phyloP scores from a whole-genome alignment of 2,329 filamentous ascomycete species.

The Penicillium rolfsii region DNA sequence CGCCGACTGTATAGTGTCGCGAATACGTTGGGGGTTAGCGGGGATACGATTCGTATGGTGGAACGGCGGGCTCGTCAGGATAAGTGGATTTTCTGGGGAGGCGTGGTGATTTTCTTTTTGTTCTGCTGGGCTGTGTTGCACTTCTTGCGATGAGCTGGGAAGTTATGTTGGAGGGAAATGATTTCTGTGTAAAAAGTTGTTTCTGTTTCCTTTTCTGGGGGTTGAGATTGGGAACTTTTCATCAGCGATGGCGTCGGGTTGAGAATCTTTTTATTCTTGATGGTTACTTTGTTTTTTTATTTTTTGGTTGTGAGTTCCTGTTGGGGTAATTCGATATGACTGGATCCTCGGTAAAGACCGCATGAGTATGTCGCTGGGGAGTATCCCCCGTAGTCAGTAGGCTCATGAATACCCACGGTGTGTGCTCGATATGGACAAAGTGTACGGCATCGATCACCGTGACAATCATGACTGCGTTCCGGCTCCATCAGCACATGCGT shows the following conservation, averaged over 20 bases:
- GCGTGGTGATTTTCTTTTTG: conserved; percentile 80
- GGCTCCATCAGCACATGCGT: neutral
- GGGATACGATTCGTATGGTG: conserved; percentile 96
- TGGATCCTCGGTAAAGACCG: neutral
- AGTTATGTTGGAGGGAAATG: neutral
- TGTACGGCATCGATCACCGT: too few species aligned
- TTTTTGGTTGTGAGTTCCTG: conserved; percentile 1
- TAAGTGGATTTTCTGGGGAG: conserved; percentile 95
- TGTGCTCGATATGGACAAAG: too few species aligned
- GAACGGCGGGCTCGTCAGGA: conserved; percentile 90
- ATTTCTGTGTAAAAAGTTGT: neutral
- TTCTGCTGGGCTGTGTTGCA: conserved; percentile 93
- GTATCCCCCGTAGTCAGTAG: too few species aligned
- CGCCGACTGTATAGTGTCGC: conserved; percentile 87
- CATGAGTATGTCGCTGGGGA: too few species aligned
- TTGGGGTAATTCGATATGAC: neutral
- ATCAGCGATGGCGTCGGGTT: conserved; percentile 39
- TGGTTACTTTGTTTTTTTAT: conserved; percentile 10
- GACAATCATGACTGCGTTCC: neutral
- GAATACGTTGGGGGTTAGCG: conserved; percentile 89
- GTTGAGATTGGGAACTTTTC: conserved; percentile 7
- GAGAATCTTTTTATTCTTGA: conserved; percentile 11
- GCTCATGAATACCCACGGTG: too few species aligned
- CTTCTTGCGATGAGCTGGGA: conserved; percentile 67
- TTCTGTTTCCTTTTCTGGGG: neutral